phyloP scores from a whole-genome alignment of 2,329 filamentous ascomycete genomes.

The Penicillium aurantiogriseum region DNA sequence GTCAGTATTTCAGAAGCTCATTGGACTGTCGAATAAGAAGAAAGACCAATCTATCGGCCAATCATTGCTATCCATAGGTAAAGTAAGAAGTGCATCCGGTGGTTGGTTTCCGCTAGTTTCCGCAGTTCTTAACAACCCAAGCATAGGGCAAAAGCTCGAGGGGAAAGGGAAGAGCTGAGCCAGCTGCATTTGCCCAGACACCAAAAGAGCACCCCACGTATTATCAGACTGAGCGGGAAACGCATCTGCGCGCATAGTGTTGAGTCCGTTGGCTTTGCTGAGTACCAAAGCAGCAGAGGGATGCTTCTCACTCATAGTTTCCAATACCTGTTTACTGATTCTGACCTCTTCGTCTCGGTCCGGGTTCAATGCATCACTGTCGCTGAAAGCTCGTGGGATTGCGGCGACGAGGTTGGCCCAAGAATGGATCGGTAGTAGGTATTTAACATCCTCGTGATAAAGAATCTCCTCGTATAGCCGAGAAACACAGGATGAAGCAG shows the following conservation, averaged over 20 bases:
- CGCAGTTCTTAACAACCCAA: background rate
- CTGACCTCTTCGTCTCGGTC: slow-evolving; percentile 3
- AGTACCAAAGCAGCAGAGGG: background rate
- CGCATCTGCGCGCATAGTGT: background rate
- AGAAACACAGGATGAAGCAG: slow-evolving; percentile 11
- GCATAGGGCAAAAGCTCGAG: slow-evolving; percentile 3
- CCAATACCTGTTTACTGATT: slow-evolving; percentile 5
- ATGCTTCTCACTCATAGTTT: slow-evolving; percentile 14
- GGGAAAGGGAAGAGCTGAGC: slow-evolving; percentile 1
- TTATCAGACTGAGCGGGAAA: background rate
- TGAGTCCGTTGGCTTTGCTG: background rate
- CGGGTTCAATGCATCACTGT: slow-evolving; percentile 4
- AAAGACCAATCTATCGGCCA: slow-evolving; percentile 8
- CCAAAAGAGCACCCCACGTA: background rate
- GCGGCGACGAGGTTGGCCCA: slow-evolving; percentile 14
- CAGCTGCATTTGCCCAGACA: background rate
- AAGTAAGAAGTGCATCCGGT: background rate
- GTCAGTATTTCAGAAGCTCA: background rate
- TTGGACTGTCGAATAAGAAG: background rate
- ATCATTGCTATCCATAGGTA: background rate
- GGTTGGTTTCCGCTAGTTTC: background rate
- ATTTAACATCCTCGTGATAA: slow-evolving; percentile 8
- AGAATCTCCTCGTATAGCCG: slow-evolving; percentile 14
- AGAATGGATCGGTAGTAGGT: slow-evolving; percentile 8
- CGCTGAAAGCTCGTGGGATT: slow-evolving; percentile 11